Evolutionary conservation across 1,139 yeast genomes (phyloP), one percentile per base, ranked within the genome.

Genomic region (Pichia sp.): DNA sequence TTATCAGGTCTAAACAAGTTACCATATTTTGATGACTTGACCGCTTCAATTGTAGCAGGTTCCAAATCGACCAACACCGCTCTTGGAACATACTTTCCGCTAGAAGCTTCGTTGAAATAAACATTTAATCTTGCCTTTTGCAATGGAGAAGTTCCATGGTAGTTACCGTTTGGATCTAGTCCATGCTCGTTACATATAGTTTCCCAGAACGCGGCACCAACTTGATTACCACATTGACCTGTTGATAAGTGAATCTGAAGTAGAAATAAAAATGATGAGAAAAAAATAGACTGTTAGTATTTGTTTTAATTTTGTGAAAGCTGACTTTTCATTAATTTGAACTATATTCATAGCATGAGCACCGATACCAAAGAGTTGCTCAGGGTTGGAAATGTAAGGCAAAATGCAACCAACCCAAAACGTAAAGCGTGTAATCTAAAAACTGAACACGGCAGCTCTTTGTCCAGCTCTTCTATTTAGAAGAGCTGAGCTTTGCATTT

Each of bases 151-250:
- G 73, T 73, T 15, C 90, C 90, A 56, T 82, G 84, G 70, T 83
- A 85, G 70, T 77, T 82, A 61, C 99, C 99, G 61, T 84, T 79
- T 65, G 80, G 79, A 70, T 90, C 97, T 68, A 93, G 81, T 48
- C 97, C 97, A 69, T 93, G 99, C 74, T 93, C 99, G 61, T 90
- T 95, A 76, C 96, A 87, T 68, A 93, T 93, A 54, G 97, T 90
- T 76, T 92, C 96, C 97, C 97, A 90, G 71, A 90, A 90, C 57
- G 97, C 96, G 64, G 96, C 95, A 75, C 97, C 96, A 67, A 93
- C 90, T 78, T 93, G 99, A 83, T 93, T 93, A 84, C 99, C 99
- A 84, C 99, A 93, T 79, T 92, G 98, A 75, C 98, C 98, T 57
- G 97, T 87, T 60, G 97, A 92, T 74, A 92, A 81, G 75, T 92